Evolutionary conservation across 179 eudicot genomes (phyloP), one percentile per base, ranked within the genome.

Genomic region (Spergularia azorica): DNA sequence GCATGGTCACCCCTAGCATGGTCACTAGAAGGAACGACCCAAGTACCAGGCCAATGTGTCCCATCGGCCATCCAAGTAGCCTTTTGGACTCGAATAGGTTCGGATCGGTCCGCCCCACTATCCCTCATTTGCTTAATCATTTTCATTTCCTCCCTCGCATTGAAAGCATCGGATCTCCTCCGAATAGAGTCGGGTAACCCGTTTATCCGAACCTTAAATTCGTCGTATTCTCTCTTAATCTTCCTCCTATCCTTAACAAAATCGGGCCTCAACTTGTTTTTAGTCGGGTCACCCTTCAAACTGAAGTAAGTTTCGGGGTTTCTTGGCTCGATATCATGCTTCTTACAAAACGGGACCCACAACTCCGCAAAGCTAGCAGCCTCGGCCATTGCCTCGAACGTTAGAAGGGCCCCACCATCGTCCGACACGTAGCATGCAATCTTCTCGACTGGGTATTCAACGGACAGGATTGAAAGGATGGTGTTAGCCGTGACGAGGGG

Each of bases 41-140:
- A 93, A 61, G 96, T 84, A 13, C 98, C 98, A 0, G 98, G 98
- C 98, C 98, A 94, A 26, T 94, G 97, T 6, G 97, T 89, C 10
- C 98, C 98, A 80, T 94, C 98, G 0, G 98, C 96, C 98, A 94
- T 94, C 98, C 98, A 94, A 60, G 97, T 94, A 38, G 97, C 96
- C 80, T 89, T 89, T 21, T 63, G 81, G 9, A 85, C 88, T 76
- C 86, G 84, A 43, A 86, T 84, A 0, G 87, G 86, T 72, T 89
- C 92, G 38, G 77, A 21, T 8, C 88, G 80, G 59, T 90, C 97
- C 1, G 81, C 87, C 3, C 87, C 89, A 48, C 63, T 83, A 70
- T 90, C 90, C 62, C 84, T 84, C 85, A 80, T 85, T 18, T 83
- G 86, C 82, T 91, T 89, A 17, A 89, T 67, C 83, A 81, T 68